These are phyloP conservation scores for Lichtheimia ornata DNA, from an alignment of 371 early-diverging fungal species.

Conservation along the genomic window DNA sequence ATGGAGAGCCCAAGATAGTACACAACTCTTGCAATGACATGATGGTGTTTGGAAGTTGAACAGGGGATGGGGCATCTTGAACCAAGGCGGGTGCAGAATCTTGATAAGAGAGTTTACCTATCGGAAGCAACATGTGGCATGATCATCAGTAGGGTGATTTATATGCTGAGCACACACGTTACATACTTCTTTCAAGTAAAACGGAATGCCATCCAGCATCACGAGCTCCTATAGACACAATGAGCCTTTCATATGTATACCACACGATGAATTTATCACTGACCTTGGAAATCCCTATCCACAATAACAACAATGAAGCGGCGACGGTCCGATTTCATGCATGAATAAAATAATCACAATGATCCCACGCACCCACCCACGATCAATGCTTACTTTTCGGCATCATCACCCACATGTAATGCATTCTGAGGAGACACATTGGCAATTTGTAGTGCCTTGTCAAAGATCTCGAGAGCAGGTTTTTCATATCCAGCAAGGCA, in stretches of 20 bases:
- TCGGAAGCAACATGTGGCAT: too few species aligned
- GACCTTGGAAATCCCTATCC: too few species aligned
- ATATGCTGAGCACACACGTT: too few species aligned
- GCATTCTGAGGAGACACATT: constrained; percentile 20
- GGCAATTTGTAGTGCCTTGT: constrained; percentile 30
- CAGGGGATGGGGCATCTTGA: constrained; percentile 1
- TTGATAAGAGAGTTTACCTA: constrained; percentile 35
- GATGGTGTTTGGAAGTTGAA: constrained; percentile 23
- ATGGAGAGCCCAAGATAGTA: constrained; percentile 4
- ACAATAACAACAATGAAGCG: too few species aligned
- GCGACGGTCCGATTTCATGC: too few species aligned
- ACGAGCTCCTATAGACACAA: constrained; percentile 23
- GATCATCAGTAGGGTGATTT: too few species aligned
- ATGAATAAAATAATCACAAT: too few species aligned
- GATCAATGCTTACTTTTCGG: constrained; percentile 26
- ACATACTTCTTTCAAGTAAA: constrained; percentile 34
- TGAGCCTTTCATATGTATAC: not conserved
- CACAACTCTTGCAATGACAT: constrained; percentile 32
- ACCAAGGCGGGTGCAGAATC: constrained; percentile 23
- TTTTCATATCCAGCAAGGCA: constrained; percentile 37
- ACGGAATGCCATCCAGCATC: constrained; percentile 45
- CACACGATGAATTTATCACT: too few species aligned
- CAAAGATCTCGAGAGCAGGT: constrained; percentile 37
- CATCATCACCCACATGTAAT: constrained; percentile 45
- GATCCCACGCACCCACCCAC: not conserved